phyloP scores from a whole-genome alignment of 768 basidiomycete genomes.

The Boletus speciosus region DNA sequence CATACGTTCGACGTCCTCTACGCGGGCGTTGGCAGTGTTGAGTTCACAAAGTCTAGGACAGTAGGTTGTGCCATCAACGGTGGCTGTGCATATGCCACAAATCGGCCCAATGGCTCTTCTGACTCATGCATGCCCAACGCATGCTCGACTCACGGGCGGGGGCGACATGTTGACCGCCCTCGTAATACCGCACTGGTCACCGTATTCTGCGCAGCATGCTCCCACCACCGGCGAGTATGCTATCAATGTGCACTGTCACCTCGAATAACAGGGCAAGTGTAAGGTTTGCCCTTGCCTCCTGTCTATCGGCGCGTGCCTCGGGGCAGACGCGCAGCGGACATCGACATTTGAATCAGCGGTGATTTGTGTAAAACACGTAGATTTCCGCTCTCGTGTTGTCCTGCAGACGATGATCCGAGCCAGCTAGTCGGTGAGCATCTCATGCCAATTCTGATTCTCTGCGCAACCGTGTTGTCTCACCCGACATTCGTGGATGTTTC shows the following conservation, averaged over 20 bases:
- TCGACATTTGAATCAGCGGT: too few relatives aligned
- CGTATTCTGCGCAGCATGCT: not conserved
- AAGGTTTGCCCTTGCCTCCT: too few relatives aligned
- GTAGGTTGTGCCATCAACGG: not conserved
- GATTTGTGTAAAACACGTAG: not conserved
- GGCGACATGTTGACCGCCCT: too few relatives aligned
- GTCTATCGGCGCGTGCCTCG: too few relatives aligned
- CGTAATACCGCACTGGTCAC: too few relatives aligned
- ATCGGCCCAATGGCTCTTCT: not conserved
- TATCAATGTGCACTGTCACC: too few relatives aligned
- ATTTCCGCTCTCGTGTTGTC: not conserved
- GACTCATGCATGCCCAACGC: not conserved
- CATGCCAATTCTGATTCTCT: not conserved
- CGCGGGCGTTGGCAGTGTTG: not conserved
- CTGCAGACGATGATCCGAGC: not conserved
- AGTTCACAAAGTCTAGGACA: not conserved
- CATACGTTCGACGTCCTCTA: slow-evolving; percentile 9
- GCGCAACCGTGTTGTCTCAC: too few relatives aligned
- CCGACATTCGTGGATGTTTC: not conserved
- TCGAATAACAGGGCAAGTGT: too few relatives aligned
- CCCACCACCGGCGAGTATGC: not conserved
- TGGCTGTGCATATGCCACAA: slow-evolving; percentile 11
- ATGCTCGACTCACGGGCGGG: too few relatives aligned
- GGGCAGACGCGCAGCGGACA: too few relatives aligned
- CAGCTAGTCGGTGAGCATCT: not conserved